A percentile compares a stretch with the other conserved stretches of the same genome.
These are phyloP conservation scores for Coffea humblotiana DNA, from an alignment of 305 asterid genomes.

Conservation along the genomic window DNA sequence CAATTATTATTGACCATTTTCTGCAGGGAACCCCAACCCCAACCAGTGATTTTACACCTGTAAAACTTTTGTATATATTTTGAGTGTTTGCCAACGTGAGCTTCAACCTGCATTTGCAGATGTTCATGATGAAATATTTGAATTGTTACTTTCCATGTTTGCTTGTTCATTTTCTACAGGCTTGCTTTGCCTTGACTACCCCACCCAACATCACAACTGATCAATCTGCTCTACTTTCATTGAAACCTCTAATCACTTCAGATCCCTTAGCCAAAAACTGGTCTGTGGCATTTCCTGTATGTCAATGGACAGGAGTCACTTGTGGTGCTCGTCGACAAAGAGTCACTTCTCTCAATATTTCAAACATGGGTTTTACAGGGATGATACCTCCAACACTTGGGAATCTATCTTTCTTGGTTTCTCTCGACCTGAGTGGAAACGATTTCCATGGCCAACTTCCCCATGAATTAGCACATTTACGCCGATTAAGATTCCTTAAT, in stretches of 20 bases:
- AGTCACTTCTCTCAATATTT: neutral
- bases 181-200: neutral
- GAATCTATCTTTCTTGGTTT: constrained; percentile 36
- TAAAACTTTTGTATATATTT: too few species aligned
- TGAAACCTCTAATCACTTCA: neutral
- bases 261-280: neutral
- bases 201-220: neutral
- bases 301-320: constrained; percentile 19
- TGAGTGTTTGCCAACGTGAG: neutral
- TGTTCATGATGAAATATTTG: neutral
- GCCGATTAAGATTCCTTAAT: constrained; percentile 24
- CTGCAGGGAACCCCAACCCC: too few species aligned
- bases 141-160: neutral
- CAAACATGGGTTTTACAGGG: constrained; percentile 32
- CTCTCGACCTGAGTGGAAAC: constrained; percentile 34
- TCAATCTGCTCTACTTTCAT: neutral
- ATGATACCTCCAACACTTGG: constrained; percentile 37
- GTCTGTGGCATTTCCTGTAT: neutral
- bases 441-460: constrained; percentile 32
- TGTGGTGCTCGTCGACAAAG: neutral
- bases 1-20: too few species aligned
- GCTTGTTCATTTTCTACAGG: neutral
- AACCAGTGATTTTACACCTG: too few species aligned
- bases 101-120: too few species aligned
- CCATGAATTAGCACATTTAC: constrained; percentile 22